Percentiles rank a stretch among this genome's conserved stretches.
phyloP scores from a whole-genome alignment of 176 grass and related monocot species.

The Stipa capillata region DNA sequence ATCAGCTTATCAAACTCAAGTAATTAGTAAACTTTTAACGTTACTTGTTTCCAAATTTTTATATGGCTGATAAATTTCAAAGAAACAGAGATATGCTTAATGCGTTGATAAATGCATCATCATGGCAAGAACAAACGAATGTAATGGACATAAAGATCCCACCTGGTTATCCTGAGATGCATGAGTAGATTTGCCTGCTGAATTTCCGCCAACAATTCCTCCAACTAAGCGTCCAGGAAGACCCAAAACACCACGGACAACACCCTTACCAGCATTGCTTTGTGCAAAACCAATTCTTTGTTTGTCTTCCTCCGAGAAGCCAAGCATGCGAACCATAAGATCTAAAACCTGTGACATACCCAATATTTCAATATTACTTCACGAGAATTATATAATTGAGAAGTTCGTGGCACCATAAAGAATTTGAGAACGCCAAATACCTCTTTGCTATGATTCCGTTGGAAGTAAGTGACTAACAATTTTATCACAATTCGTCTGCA shows the following conservation, averaged over 20 bases:
- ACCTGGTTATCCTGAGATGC: constrained; percentile 63
- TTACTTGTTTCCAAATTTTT: neutral
- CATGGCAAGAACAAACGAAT: neutral
- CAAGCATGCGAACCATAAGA: constrained; percentile 94
- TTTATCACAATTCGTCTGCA: constrained; percentile 92
- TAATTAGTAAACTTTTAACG: neutral
- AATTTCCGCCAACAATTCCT: constrained; percentile 57
- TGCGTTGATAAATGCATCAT: neutral
- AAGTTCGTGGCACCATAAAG: neutral
- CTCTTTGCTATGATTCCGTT: constrained; percentile 95
- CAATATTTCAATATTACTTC: neutral
- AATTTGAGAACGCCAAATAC: constrained; percentile 28
- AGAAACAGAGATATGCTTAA: neutral
- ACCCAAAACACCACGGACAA: constrained; percentile 84
- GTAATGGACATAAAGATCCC: neutral
- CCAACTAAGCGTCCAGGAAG: constrained; percentile 75
- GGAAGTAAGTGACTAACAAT: constrained; percentile 90
- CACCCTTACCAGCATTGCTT: constrained; percentile 57
- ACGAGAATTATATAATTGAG: neutral
- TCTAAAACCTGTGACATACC: constrained; percentile 62
- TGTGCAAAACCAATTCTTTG: constrained; percentile 86
- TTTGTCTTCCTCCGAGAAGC: constrained; percentile 93
- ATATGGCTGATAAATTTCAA: neutral
- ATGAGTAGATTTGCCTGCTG: constrained; percentile 36
- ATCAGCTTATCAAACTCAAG: neutral